These are phyloP conservation scores for Thyridium curvatum DNA, from an alignment of 2,329 filamentous ascomycete genomes.

Conservation along the genomic window DNA sequence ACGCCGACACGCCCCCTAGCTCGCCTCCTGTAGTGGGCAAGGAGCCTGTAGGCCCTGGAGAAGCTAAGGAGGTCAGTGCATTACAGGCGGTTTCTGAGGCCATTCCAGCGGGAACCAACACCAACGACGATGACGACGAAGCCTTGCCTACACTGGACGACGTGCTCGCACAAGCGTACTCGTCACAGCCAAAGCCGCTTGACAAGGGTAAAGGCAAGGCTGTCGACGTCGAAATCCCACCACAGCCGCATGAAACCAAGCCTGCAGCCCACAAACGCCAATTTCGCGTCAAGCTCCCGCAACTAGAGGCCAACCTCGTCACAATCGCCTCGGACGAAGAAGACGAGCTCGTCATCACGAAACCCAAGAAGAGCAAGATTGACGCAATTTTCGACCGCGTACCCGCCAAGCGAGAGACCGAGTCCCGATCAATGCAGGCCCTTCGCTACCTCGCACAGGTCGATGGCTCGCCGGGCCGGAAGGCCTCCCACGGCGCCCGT, in stretches of 20 bases:
- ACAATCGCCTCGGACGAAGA: conserved; percentile 38
- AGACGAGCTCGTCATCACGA: conserved; percentile 59
- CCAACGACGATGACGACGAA: conserved; percentile 18
- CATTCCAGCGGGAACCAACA: conserved; percentile 8
- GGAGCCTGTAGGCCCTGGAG: conserved; percentile 4
- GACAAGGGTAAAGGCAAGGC: conserved; percentile 60
- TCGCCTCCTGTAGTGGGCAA: conserved; percentile 47
- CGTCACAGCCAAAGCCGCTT: conserved; percentile 19
- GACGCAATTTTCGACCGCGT: conserved; percentile 65
- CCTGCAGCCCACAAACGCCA: conserved; percentile 29
- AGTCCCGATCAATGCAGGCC: conserved; percentile 56
- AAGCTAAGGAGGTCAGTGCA: conserved; percentile 1
- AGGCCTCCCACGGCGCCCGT: conserved; percentile 18
- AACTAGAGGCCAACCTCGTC: conserved; percentile 26
- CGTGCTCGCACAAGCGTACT: conserved; percentile 15
- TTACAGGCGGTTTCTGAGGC: conserved; percentile 6
- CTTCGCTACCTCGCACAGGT: conserved; percentile 72
- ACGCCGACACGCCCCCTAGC: conserved; percentile 63
- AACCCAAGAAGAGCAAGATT: conserved; percentile 42
- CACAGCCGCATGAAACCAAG: conserved; percentile 17
- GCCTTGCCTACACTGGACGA: conserved; percentile 32
- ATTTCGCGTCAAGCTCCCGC: conserved; percentile 43
- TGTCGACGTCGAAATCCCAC: conserved; percentile 15
- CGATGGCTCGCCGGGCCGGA: conserved; percentile 48
- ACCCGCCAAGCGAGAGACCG: conserved; percentile 55